phyloP scores from a whole-genome alignment of 1,284 basidiomycete genomes.

The Vanrija pseudolonga region DNA sequence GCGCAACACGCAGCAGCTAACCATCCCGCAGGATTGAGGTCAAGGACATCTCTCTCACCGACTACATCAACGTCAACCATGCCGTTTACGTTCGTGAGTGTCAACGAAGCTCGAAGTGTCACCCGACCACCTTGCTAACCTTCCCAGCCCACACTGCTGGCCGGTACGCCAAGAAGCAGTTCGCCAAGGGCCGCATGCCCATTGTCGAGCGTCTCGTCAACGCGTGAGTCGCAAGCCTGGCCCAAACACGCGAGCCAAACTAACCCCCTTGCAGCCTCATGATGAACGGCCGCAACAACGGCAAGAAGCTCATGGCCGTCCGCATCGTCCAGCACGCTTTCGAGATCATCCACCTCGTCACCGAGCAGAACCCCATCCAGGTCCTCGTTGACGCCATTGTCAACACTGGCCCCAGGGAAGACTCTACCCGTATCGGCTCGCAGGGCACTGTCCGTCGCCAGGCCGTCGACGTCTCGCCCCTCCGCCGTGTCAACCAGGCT shows the following conservation, averaged over 20 bases:
- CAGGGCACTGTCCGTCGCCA: conserved; percentile 99
- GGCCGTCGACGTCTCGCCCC: conserved; percentile 98
- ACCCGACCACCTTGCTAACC: conserved; percentile 9
- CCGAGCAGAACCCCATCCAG: conserved; percentile 99
- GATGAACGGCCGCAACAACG: conserved; percentile 99
- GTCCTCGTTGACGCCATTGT: conserved; percentile 95
- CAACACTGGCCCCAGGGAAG: conserved; percentile 99
- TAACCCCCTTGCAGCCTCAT: conserved; percentile 63
- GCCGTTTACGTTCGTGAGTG: conserved; percentile 77
- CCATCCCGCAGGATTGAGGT: conserved; percentile 79
- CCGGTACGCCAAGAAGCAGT: conserved; percentile 99
- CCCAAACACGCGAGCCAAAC: background rate
- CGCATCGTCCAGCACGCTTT: conserved; percentile 99
- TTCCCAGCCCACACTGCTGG: conserved; percentile 85
- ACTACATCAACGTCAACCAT: conserved; percentile 99
- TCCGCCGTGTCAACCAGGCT: conserved; percentile 97
- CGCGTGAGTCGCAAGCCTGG: conserved; percentile 59
- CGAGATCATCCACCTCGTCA: conserved; percentile 99
- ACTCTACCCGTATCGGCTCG: conserved; percentile 99
- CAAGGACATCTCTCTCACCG: conserved; percentile 97
- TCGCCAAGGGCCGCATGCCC: conserved; percentile 99
- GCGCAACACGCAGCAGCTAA: conserved; percentile 7
- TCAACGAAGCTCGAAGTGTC: background rate
- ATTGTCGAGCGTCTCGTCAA: conserved; percentile 99
- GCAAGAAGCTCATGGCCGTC: conserved; percentile 98